These are phyloP conservation scores for Fraxinus quadrangulata DNA, from an alignment of 257 asterid species.

Conservation along the genomic window DNA sequence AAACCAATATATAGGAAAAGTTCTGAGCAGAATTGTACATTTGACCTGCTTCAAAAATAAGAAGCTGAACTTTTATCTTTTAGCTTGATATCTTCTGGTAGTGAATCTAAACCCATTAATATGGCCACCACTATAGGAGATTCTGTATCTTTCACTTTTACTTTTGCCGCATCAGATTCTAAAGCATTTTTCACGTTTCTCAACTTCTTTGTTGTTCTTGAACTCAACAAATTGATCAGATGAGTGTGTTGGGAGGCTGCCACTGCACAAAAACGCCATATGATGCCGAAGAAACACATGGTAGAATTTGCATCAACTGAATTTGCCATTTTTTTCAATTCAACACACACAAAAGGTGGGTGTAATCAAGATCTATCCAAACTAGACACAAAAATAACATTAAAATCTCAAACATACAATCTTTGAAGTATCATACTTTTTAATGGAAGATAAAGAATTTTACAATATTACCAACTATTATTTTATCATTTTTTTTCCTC, in stretches of 20 bases:
- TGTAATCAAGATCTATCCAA: no score
- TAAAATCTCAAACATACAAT: no score
- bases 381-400: no score
- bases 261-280: slow-evolving; percentile 41
- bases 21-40: no score
- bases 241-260: slow-evolving; percentile 56
- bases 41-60: no score
- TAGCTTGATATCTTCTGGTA: slow-evolving; percentile 30
- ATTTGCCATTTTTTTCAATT: slow-evolving; percentile 19
- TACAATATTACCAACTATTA: no score
- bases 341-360: neutral
- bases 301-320: slow-evolving; percentile 24
- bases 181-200: neutral
- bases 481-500: no score
- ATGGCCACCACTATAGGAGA: slow-evolving; percentile 46
- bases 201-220: neutral
- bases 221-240: slow-evolving; percentile 35
- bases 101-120: slow-evolving; percentile 47
- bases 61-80: slow-evolving; percentile 27
- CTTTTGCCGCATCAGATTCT: neutral
- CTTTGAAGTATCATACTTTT: no score
- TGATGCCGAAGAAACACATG: slow-evolving; percentile 38
- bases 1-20: no score
- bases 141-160: slow-evolving; percentile 5
- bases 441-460: no score